Percentiles rank a stretch among this genome's conserved stretches.
These are phyloP conservation scores for Phylloporus sp. DNA, from an alignment of 1,284 basidiomycete genomes.

Conservation along the genomic window DNA sequence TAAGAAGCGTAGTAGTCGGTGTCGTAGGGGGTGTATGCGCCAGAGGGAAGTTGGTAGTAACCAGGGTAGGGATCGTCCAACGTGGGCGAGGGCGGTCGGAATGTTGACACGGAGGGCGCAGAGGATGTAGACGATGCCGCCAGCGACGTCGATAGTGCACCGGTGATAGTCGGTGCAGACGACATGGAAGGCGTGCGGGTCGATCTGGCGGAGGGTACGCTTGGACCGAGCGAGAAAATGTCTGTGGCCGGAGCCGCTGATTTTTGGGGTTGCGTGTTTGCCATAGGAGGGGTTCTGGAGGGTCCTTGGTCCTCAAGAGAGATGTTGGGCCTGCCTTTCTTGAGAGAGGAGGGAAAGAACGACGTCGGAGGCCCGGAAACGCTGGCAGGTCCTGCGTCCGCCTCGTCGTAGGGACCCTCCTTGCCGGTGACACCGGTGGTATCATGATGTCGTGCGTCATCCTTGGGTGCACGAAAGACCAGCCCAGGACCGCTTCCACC, in stretches of 20 bases:
- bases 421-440: conserved; percentile 8
- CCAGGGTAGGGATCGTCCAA: conserved; percentile 82
- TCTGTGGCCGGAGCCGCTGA: conserved; percentile 53
- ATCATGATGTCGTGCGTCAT: conserved; percentile 3
- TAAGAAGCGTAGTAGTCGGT: conserved; percentile 75
- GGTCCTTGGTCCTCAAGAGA: conserved; percentile 59
- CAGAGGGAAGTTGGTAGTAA: conserved; percentile 85
- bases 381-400: conserved; percentile 2
- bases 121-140: conserved; percentile 49
- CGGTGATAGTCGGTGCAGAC: conserved; percentile 3
- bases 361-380: conserved; percentile 32
- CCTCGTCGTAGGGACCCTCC: conserved; percentile 22
- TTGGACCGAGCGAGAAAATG: conserved; percentile 66
- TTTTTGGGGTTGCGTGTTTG: conserved; percentile 18
- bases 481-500: conserved; percentile 63
- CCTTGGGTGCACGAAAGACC: conserved; percentile 49
- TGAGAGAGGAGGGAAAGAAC: conserved; percentile 62
- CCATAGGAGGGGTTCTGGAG: conserved; percentile 25
- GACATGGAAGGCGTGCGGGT: conserved; percentile 14
- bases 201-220: conserved; percentile 17
- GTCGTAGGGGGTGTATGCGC: conserved; percentile 81
- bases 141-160: background rate
- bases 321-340: conserved; percentile 61
- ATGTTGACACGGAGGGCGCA: conserved; percentile 71
- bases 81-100: conserved; percentile 76